Conservation (phyloP, 1,284 basidiomycete genomes). For the Fomes fomentarius region DNA sequence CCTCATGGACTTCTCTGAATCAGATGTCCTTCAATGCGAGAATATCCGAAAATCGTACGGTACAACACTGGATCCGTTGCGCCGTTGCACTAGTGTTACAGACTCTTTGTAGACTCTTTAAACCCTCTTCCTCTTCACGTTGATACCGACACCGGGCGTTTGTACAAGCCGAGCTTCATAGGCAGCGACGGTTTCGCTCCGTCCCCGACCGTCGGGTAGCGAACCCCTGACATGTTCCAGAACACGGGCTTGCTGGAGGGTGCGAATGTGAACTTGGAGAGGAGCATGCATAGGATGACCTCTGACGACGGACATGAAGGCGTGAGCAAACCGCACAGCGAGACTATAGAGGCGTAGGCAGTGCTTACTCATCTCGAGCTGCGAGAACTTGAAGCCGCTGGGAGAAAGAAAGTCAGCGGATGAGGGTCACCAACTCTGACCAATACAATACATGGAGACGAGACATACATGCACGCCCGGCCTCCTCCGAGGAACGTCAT, state of each 20-base stretch:
- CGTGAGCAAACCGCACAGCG: too few species aligned
- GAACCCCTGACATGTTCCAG: constrained; percentile 19
- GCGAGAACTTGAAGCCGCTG: constrained; percentile 23
- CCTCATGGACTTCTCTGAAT: too few species aligned
- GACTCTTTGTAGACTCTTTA: too few species aligned
- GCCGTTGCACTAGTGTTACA: too few species aligned
- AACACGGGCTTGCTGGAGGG: constrained; percentile 10
- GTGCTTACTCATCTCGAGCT: constrained; percentile 24
- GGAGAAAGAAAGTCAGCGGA: background rate
- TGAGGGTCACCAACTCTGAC: background rate
- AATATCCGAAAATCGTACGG: too few species aligned
- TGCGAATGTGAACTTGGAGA: constrained; percentile 21
- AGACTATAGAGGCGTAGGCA: too few species aligned
- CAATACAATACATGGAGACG: background rate
- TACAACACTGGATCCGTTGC: too few species aligned
- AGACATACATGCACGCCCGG: constrained; percentile 33
- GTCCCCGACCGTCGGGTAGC: constrained; percentile 11
- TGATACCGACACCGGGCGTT: too few species aligned
- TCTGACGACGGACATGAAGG: too few species aligned
- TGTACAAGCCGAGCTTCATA: constrained; percentile 2
- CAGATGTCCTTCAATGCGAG: too few species aligned
- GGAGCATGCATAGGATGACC: constrained; percentile 18
- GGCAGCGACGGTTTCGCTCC: background rate
- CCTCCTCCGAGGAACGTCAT: constrained; percentile 32
- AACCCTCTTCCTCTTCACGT: too few species aligned